Evolutionary conservation across 306 rosid genomes (phyloP).

Genomic region (Carpinus fangiana): DNA sequence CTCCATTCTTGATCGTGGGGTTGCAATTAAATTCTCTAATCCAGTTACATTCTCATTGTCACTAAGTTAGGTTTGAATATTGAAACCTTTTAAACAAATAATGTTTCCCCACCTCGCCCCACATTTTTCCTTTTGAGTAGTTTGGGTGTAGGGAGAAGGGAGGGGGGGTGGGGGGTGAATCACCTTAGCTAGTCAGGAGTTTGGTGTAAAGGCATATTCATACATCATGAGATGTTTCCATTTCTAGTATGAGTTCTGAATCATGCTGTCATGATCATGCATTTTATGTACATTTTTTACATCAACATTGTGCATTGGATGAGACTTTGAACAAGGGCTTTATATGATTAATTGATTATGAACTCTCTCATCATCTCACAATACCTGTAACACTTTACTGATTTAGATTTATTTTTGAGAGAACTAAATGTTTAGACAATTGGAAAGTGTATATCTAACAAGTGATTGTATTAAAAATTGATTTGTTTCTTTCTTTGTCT

Average conservation of each 20-base stretch:
- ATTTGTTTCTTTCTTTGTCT: slow-evolving; percentile 22
- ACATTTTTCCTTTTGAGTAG: not conserved
- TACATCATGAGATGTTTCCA: not conserved
- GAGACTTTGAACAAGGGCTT: slow-evolving; percentile 15
- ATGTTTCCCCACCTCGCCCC: too few relatives aligned
- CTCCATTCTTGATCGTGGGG: not conserved
- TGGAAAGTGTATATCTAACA: not conserved
- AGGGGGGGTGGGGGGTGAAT: not conserved
- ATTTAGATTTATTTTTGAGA: not conserved
- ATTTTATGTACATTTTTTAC: not conserved
- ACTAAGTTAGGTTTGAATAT: not conserved
- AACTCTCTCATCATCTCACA: not conserved
- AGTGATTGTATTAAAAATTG: slow-evolving; percentile 11
- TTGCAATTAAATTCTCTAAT: not conserved
- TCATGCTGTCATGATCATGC: slow-evolving; percentile 4
- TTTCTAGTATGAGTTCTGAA: slow-evolving; percentile 17
- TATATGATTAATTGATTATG: not conserved
- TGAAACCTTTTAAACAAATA: not conserved
- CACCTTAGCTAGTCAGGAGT: not conserved
- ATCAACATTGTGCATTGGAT: slow-evolving; percentile 2
- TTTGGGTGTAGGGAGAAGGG: not conserved
- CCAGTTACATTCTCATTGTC: not conserved
- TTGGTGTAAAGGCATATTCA: not conserved
- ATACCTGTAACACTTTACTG: not conserved
- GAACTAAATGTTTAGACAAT: not conserved